Conservation (phyloP, 129 eudicot genomes). For the Centrapalus pauciflorus region DNA sequence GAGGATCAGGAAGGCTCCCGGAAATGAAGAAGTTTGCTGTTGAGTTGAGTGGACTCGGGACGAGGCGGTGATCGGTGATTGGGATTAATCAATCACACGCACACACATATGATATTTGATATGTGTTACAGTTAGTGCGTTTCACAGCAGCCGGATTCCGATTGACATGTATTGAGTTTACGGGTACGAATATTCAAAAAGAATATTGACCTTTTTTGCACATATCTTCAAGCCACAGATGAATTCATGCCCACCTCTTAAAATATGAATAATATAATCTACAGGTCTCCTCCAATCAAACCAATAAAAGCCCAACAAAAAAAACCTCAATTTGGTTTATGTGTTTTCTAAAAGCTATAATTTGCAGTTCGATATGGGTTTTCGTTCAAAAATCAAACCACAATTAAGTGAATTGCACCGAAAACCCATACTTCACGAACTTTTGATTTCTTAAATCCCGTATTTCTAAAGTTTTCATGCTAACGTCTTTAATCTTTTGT, state of each 20-base stretch:
- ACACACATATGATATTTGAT: no score
- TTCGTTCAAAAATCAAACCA: no score
- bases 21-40: slow-evolving; percentile 11
- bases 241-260: not conserved
- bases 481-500: no score
- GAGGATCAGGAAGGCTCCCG: slow-evolving; percentile 5
- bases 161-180: slow-evolving; percentile 10
- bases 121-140: slow-evolving; percentile 22
- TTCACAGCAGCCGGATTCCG: not conserved
- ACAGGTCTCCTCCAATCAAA: no score
- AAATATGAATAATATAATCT: not conserved
- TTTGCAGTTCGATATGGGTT: no score
- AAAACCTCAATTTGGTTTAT: no score
- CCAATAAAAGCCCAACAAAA: no score
- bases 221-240: not conserved
- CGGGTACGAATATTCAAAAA: slow-evolving; percentile 5
- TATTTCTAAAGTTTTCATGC: no score
- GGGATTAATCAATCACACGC: slow-evolving; percentile 18
- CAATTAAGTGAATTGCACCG: no score
- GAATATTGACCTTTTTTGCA: not conserved
- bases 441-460: no score
- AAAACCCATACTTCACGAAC: no score
- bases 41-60: slow-evolving; percentile 9
- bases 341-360: no score
- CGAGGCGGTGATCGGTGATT: slow-evolving; percentile 15